phyloP scores from a whole-genome alignment of 2,329 filamentous ascomycete genomes.

The Bipolaris victoriae region DNA sequence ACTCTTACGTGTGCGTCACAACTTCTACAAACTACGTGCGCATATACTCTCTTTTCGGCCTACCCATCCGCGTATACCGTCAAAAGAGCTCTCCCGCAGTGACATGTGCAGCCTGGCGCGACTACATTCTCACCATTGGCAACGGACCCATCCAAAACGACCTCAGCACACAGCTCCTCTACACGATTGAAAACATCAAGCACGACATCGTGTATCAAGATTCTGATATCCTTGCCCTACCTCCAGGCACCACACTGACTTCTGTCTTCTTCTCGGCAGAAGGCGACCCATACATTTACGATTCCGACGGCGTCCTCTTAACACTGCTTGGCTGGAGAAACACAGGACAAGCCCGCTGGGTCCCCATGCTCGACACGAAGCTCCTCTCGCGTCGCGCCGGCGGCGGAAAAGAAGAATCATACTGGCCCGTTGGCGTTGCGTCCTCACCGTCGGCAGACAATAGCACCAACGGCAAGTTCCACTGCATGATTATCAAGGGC shows the following conservation, averaged over 20 bases:
- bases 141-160: conserved; percentile 85
- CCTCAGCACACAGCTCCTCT: conserved; percentile 78
- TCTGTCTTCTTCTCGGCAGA: conserved; percentile 90
- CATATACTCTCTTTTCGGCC: conserved; percentile 90
- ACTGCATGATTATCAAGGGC: conserved; percentile 98
- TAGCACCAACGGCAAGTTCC: conserved; percentile 86
- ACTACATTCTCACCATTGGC: conserved; percentile 95
- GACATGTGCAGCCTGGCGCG: conserved; percentile 90
- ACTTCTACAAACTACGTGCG: conserved; percentile 88
- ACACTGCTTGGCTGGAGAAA: conserved; percentile 90
- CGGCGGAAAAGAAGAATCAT: conserved; percentile 85
- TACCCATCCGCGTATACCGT: conserved; percentile 85
- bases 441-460: conserved; percentile 64
- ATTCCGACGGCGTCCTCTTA: conserved; percentile 86
- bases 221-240: conserved; percentile 87
- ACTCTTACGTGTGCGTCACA: conserved; percentile 87
- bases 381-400: conserved; percentile 80
- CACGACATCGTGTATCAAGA: conserved; percentile 93
- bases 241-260: conserved; percentile 73
- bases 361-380: conserved; percentile 89
- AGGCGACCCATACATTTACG: conserved; percentile 97
- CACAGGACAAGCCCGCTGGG: conserved; percentile 85
- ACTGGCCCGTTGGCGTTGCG: conserved; percentile 95
- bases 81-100: conserved; percentile 91
- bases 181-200: conserved; percentile 94